Base-by-base conservation (phyloP, 148 eudicot species). In the Suaeda aralocaspica region DNA sequence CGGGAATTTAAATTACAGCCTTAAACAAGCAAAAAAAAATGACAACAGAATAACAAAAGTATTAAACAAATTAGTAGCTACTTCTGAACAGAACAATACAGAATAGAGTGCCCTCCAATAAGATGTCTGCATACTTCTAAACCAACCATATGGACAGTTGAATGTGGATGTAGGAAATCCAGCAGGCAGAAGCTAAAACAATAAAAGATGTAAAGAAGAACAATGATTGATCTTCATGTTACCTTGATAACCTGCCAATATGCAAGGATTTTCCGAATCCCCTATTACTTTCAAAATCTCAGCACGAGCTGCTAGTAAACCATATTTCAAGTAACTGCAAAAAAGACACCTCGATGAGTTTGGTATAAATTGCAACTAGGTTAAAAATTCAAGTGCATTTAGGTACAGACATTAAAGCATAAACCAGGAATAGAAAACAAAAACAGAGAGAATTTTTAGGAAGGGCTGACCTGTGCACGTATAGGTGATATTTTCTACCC, bases 301-400 rank as follows among this genome's bases (percentile, higher is more conserved):
- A 72, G 97, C 99, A 78, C 99, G 91, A 49, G 99, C 97, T 45
- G 99, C 99, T 73, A 91, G 84, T 84, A 94, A 81, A 55, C 99
- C 99, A 78, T 91, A 94, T 70, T 73, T 86, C 83, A 94, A 79
- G 82, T 94, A 94, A 84, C 99, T 94, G 92, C 61, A 76, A 61
- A 69, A 70, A 28, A 31, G 26, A 66, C 14, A 28, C 45, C 46
- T 44, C 10, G 64, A 53, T 68, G 28, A 74, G 59, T 39, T 36
- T 57, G 22, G 15, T 57, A 29, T 21, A 28, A 24, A 45, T 19
- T 26, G 30, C 55, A 66, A 10, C 53, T 26, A 52, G 14, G 36
- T 39, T 29, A 34, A 18, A 24, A 15, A 15, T 31, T 36, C 16
- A 24, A 44, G 34, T n/a, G 26, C 45, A 56, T 30, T 24, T 33